These are phyloP conservation scores for Hanseniaspora thailandica DNA, from an alignment of 805 yeast genomes.

Conservation along the genomic window DNA sequence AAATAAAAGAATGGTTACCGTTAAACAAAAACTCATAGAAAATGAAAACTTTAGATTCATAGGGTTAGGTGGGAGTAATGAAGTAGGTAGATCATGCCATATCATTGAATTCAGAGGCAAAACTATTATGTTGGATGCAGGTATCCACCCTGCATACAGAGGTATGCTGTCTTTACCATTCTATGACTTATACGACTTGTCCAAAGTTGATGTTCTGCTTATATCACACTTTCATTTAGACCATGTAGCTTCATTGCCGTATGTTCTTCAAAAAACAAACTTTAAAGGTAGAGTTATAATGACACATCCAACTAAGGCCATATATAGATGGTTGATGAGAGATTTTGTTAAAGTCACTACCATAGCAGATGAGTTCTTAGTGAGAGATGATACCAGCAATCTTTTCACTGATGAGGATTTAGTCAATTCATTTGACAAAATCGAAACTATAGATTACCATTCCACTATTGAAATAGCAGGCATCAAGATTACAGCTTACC, in stretches of 20 bases:
- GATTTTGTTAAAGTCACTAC: constrained; percentile 88
- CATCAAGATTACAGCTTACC: constrained; percentile 90
- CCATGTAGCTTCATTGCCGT: constrained; percentile 96
- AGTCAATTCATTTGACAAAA: constrained; percentile 71
- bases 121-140: constrained; percentile 93
- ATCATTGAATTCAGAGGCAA: constrained; percentile 84
- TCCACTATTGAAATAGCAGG: constrained; percentile 93
- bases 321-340: constrained; percentile 84
- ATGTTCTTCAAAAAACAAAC: constrained; percentile 92
- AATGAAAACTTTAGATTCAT: constrained; percentile 49
- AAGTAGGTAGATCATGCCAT: constrained; percentile 95
- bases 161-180: constrained; percentile 89
- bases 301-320: constrained; percentile 99
- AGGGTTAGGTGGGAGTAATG: constrained; percentile 95
- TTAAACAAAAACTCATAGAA: constrained; percentile 17
- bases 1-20: background rate
- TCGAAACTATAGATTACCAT: constrained; percentile 91
- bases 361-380: constrained; percentile 34
- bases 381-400: constrained; percentile 33
- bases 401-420: constrained; percentile 86
- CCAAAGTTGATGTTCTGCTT: constrained; percentile 72
- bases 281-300: constrained; percentile 93
- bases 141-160: constrained; percentile 89
- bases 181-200: constrained; percentile 86
- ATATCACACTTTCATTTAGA: constrained; percentile 95